phyloP scores from a whole-genome alignment of 805 yeast species.

The Candida boleticola region DNA sequence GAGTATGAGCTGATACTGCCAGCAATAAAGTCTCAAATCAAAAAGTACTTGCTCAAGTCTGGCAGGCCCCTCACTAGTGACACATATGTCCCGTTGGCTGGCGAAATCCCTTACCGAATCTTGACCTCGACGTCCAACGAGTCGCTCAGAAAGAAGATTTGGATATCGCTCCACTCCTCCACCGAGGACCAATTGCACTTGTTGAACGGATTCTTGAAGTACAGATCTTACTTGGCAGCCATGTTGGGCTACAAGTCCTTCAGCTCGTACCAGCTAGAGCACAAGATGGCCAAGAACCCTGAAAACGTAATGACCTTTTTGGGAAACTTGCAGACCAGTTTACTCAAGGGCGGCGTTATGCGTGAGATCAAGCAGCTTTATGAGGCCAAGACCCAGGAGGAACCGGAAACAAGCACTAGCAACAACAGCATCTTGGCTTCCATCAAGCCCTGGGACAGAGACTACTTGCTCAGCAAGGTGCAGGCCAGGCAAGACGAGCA shows the following conservation, averaged over 20 bases:
- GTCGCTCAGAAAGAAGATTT: slow-evolving; percentile 59
- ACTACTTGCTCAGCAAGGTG: slow-evolving; percentile 43
- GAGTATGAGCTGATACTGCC: slow-evolving; percentile 27
- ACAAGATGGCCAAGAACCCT: slow-evolving; percentile 86
- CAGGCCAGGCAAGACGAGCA: slow-evolving; percentile 14
- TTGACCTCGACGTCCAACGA: slow-evolving; percentile 57
- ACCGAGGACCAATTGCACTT: slow-evolving; percentile 58
- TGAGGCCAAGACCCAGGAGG: slow-evolving; percentile 16
- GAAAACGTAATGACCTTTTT: slow-evolving; percentile 72
- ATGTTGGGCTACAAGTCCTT: slow-evolving; percentile 69
- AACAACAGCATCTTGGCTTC: neutral
- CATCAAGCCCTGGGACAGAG: slow-evolving; percentile 83
- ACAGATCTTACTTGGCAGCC: slow-evolving; percentile 68
- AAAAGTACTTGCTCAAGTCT: neutral
- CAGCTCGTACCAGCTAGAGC: slow-evolving; percentile 78
- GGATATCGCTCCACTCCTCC: slow-evolving; percentile 73
- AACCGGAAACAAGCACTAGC: slow-evolving; percentile 3
- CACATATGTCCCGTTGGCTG: slow-evolving; percentile 40
- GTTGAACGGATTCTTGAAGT: slow-evolving; percentile 57
- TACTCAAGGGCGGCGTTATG: slow-evolving; percentile 48
- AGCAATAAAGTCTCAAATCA: neutral
- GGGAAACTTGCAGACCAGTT: slow-evolving; percentile 50
- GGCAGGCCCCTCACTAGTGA: neutral
- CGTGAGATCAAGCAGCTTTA: slow-evolving; percentile 56
- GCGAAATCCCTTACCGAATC: slow-evolving; percentile 63